These are phyloP conservation scores for Ulota crispa DNA, from an alignment of 225 moss, liverwort and hornwort species.

Conservation along the genomic window DNA sequence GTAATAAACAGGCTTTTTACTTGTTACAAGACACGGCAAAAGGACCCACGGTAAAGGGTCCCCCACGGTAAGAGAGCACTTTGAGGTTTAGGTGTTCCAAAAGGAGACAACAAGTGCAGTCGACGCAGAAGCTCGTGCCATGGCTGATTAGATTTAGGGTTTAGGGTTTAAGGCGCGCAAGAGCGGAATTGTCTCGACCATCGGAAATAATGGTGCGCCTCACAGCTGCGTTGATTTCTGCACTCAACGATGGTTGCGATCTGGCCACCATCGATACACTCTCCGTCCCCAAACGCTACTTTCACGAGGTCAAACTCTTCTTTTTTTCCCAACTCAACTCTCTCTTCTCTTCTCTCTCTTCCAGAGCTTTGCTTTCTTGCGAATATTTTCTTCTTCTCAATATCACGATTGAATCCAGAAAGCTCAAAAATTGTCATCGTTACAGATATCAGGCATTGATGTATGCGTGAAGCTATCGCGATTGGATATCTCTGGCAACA, in stretches of 20 bases:
- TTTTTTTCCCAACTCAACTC: neutral
- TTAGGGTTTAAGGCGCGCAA: conserved; percentile 23
- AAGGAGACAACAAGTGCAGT: neutral
- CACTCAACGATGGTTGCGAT: conserved; percentile 81
- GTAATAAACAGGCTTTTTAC: too few relatives aligned
- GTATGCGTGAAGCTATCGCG: conserved; percentile 74
- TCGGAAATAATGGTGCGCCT: conserved; percentile 74
- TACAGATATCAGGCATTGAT: conserved; percentile 81
- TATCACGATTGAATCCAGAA: neutral
- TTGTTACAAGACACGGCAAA: neutral
- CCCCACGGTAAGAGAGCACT: neutral
- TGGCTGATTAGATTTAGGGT: conserved; percentile 13
- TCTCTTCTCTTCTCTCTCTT: neutral
- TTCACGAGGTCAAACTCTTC: conserved; percentile 65
- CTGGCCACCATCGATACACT: conserved; percentile 71
- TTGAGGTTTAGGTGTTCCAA: neutral
- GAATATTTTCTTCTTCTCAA: neutral
- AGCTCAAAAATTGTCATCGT: neutral
- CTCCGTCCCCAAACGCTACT: conserved; percentile 61
- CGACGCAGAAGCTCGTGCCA: neutral
- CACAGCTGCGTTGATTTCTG: conserved; percentile 89
- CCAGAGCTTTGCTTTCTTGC: neutral
- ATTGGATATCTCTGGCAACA: conserved; percentile 84
- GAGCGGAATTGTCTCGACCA: neutral
- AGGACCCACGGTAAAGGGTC: neutral